phyloP scores from a whole-genome alignment of 192 early-diverging fungal species.

The Funneliformis mosseae region DNA sequence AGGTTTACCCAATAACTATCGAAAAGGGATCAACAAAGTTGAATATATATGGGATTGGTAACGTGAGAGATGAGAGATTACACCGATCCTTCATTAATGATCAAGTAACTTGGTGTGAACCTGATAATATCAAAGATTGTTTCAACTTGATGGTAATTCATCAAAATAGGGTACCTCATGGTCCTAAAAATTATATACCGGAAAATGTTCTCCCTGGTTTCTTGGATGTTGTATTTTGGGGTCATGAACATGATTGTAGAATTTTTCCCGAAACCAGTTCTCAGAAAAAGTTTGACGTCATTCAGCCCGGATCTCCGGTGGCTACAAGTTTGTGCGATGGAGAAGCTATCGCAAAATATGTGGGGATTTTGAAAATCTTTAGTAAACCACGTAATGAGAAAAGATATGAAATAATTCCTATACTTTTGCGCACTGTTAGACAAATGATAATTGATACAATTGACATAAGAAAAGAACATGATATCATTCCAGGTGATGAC shows the following conservation, averaged over 20 bases:
- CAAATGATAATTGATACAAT: neutral
- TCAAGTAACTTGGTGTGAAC: conserved; percentile 74
- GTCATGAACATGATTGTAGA: conserved; percentile 95
- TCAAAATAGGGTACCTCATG: conserved; percentile 88
- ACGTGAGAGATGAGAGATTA: conserved; percentile 89
- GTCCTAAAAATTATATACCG: conserved; percentile 84
- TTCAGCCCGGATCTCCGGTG: conserved; percentile 91
- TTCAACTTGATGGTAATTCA: conserved; percentile 92
- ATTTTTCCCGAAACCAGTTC: conserved; percentile 75
- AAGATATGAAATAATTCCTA: neutral
- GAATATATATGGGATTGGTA: conserved; percentile 90
- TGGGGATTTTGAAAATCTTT: neutral
- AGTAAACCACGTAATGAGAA: neutral
- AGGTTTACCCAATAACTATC: conserved; percentile 79
- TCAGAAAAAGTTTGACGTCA: conserved; percentile 71
- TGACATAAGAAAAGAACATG: neutral
- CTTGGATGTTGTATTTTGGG: conserved; percentile 89
- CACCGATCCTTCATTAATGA: conserved; percentile 73
- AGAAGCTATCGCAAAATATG: conserved; percentile 73
- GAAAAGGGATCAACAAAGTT: conserved; percentile 76
- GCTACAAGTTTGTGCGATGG: conserved; percentile 87
- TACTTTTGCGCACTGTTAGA: neutral
- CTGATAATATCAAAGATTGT: conserved; percentile 71
- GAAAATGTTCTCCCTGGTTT: conserved; percentile 82
- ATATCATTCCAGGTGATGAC: neutral